Evolutionary conservation across 2,329 filamentous ascomycete genomes (phyloP).

Genomic region (Xylaria multiplex): DNA sequence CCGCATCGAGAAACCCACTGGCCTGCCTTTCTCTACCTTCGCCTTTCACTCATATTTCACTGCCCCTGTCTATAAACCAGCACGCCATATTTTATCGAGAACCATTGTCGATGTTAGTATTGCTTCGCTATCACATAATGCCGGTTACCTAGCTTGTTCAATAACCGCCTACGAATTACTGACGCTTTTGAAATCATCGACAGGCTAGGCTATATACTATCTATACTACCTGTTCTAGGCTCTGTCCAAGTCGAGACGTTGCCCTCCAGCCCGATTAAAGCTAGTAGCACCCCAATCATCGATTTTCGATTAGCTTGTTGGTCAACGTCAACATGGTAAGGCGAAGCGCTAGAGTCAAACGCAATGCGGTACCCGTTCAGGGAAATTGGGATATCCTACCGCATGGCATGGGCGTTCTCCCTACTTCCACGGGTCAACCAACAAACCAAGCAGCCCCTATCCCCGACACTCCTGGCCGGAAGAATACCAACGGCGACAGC

Average conservation of each 20-base stretch:
- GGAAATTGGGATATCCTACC: slow-evolving; percentile 42
- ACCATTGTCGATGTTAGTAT: neutral
- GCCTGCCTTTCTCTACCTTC: neutral
- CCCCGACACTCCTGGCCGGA: neutral
- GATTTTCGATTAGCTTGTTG: neutral
- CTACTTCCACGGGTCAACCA: slow-evolving; percentile 13
- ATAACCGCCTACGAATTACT: neutral
- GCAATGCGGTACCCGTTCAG: slow-evolving; percentile 35
- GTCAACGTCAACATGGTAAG: slow-evolving; percentile 28
- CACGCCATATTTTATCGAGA: neutral
- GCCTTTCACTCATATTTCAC: neutral
- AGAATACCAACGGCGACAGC: neutral
- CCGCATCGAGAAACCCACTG: slow-evolving; percentile 1
- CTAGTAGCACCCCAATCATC: neutral
- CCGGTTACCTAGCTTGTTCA: neutral
- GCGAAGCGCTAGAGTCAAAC: slow-evolving; percentile 36
- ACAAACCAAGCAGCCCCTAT: neutral
- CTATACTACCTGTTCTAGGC: neutral
- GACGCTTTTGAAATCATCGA: neutral
- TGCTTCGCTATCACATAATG: neutral
- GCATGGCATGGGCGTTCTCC: slow-evolving; percentile 42
- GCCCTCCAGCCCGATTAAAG: neutral
- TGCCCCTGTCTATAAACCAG: too few species aligned
- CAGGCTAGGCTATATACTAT: neutral
- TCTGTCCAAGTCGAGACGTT: neutral